Base-by-base conservation (phyloP, 371 early-diverging fungal genomes). In the Nematocida ironsii region DNA sequence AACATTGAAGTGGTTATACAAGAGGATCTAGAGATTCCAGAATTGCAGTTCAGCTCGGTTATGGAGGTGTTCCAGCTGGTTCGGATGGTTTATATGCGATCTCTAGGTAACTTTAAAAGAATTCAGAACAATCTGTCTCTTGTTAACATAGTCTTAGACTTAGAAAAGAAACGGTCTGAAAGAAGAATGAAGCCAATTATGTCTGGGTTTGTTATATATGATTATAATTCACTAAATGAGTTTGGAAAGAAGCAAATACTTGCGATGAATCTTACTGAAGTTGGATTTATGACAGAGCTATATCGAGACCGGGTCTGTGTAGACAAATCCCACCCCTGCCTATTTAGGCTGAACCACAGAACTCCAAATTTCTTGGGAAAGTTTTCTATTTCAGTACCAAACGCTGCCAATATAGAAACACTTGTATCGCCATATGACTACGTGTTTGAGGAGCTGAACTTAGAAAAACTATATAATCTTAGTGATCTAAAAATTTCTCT, bases 361-460 rank as follows among this genome's bases (percentile, higher is more conserved):
- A 7, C 1, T 1, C 56, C 80, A 25, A 78, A 78, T 70, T 78
- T 78, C 62, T 50, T 78, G 18, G 80, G 80, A 33, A 68, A 70
- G 71, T 70, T 70, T 45, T 25, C 70, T 27, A 78, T 78, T 54
- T 25, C 70, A 16, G 6, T 20, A 6, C 13, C 11, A 7, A 73
- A 57, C 18, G 42, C 23, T 39, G 13, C 18, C 9, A 56, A 6
- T 18, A 45, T 71, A 18, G 42, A 5, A 18, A 13, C 23, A 7
- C 55, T 78, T 0, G 42, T 56, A 1, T 23, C 69, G 1, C 80
- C 80, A 11, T 68, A 68, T 48, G 5, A 68, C 44, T 11, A 44
- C n/a, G 39, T 78, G 4, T 78, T 78, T 45, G 60, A 60, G 5
- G 57, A 44, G 4, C 25, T 25, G 16, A 78, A 82, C 18, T 6